Conservation (phyloP, 768 basidiomycete genomes). For the Coprinopsis cinerea region DNA sequence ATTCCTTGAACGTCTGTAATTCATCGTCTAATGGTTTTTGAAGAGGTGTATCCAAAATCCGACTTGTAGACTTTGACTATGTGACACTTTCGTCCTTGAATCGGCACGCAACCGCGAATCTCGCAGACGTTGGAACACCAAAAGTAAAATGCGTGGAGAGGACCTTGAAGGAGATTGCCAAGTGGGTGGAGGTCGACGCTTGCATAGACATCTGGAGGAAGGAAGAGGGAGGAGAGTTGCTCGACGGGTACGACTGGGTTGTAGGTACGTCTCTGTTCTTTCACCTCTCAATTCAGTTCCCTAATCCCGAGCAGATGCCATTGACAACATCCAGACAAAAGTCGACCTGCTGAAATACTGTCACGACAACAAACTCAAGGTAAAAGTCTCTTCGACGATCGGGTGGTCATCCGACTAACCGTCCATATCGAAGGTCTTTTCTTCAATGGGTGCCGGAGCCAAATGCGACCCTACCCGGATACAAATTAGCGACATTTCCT, state of each 20-base stretch:
- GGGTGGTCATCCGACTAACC: not conserved
- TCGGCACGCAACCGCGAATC: slow-evolving; percentile 83
- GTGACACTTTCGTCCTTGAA: slow-evolving; percentile 94
- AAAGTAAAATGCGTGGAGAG: slow-evolving; percentile 80
- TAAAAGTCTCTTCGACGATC: slow-evolving; percentile 19
- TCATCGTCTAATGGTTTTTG: not conserved
- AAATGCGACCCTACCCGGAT: slow-evolving; percentile 94
- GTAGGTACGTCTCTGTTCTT: slow-evolving; percentile 48
- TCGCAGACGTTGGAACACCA: slow-evolving; percentile 89
- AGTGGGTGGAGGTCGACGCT: slow-evolving; percentile 85
- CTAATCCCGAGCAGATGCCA: slow-evolving; percentile 65
- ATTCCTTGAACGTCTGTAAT: not conserved
- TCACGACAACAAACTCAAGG: slow-evolving; percentile 72
- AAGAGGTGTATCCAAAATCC: slow-evolving; percentile 71
- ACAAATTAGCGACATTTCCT: slow-evolving; percentile 92
- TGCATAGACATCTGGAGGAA: slow-evolving; percentile 83
- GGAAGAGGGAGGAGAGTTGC: slow-evolving; percentile 64
- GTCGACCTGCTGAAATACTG: slow-evolving; percentile 92
- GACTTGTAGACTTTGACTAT: slow-evolving; percentile 92
- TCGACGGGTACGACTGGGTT: slow-evolving; percentile 92
- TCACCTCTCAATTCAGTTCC: not conserved
- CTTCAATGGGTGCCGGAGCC: slow-evolving; percentile 94
- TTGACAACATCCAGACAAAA: slow-evolving; percentile 96
- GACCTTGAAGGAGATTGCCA: slow-evolving; percentile 62
- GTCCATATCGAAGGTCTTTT: slow-evolving; percentile 68